Percentiles rank a stretch among this genome's conserved stretches.
phyloP scores from a whole-genome alignment of 2,329 filamentous ascomycete species.

The Aspergillus novoparasiticus region DNA sequence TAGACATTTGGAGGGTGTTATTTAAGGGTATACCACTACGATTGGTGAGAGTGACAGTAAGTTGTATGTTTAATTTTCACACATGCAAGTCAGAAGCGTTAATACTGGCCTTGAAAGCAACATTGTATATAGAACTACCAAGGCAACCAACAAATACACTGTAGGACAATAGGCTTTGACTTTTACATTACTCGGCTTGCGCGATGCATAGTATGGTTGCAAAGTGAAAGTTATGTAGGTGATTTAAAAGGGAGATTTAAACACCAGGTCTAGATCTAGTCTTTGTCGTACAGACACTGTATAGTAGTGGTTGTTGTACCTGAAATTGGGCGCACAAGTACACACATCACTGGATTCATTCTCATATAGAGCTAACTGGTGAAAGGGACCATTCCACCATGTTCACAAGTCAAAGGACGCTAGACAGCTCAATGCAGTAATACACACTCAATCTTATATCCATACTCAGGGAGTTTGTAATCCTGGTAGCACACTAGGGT shows the following conservation, averaged over 20 bases:
- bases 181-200: neutral
- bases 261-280: neutral
- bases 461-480: conserved; percentile 10
- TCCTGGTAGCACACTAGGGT: conserved; percentile 7
- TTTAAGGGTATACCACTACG: no score
- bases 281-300: neutral
- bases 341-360: neutral
- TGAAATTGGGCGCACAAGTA: neutral
- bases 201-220: neutral
- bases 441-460: conserved; percentile 11
- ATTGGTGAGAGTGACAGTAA: no score
- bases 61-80: no score
- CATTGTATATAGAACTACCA: neutral
- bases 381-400: neutral
- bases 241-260: neutral
- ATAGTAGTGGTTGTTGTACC: neutral
- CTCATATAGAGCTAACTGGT: conserved; percentile 5
- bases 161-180: neutral
- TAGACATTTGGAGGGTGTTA: no score
- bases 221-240: neutral
- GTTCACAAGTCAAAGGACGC: conserved; percentile 6
- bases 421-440: conserved; percentile 12
- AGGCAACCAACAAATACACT: neutral
- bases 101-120: no score
- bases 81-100: no score